Conservation (phyloP, 257 asterid species). For the Primulina tabacum region DNA sequence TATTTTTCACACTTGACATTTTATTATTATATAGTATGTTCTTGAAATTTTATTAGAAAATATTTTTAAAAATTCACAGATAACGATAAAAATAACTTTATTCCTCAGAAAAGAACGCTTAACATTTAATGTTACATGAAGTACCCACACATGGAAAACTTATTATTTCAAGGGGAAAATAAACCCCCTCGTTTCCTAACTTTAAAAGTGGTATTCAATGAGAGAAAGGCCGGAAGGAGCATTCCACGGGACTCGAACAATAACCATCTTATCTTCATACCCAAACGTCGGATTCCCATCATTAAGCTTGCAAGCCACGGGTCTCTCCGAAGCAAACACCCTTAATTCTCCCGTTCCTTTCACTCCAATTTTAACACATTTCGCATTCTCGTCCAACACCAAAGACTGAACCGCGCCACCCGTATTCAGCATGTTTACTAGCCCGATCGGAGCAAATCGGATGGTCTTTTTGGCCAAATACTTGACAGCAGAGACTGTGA, state of each 20-base stretch:
- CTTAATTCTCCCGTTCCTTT: constrained; percentile 78
- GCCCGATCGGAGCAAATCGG: constrained; percentile 64
- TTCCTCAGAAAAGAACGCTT: no score
- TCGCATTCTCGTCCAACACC: constrained; percentile 26
- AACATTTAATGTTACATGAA: no score
- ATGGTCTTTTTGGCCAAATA: constrained; percentile 23
- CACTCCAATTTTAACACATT: constrained; percentile 45
- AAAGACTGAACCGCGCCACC: constrained; percentile 61
- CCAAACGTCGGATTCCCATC: constrained; percentile 39
- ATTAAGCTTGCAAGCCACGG: constrained; percentile 44
- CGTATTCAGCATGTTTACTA: constrained; percentile 66
- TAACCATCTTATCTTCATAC: constrained; percentile 50
- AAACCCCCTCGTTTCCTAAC: no score
- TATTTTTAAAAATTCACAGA: no score
- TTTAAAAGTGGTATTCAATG: constrained; percentile 33
- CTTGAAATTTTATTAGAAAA: no score
- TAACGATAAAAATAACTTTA: no score
- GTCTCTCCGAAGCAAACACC: constrained; percentile 57
- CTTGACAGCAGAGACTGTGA: constrained; percentile 50
- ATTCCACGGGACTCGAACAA: constrained; percentile 56
- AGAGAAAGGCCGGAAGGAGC: constrained; percentile 45
- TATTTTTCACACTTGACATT: no score
- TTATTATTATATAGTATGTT: no score
- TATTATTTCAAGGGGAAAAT: no score
- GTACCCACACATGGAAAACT: no score